Conservation (phyloP, 2,329 filamentous ascomycete genomes). For the Colletotrichum sojae region DNA sequence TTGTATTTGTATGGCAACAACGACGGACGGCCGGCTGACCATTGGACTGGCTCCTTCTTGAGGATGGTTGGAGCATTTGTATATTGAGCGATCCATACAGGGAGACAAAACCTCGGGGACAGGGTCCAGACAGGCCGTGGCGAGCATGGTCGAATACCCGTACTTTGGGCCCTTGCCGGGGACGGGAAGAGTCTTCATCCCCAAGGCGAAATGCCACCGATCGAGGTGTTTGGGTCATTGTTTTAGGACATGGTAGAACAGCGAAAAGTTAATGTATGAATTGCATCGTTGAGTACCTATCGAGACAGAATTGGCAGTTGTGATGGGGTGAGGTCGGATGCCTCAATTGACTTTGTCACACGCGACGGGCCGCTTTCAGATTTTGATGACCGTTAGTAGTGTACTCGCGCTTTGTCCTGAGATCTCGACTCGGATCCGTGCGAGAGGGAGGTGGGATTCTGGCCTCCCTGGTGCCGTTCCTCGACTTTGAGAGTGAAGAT, state of each 20-base stretch:
- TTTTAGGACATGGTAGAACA: not conserved
- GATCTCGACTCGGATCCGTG: conserved; percentile 6
- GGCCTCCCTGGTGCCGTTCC: not conserved
- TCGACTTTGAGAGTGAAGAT: not conserved
- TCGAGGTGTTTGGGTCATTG: conserved; percentile 7
- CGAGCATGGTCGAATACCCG: not conserved
- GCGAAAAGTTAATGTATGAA: conserved; percentile 25
- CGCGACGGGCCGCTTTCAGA: conserved; percentile 1
- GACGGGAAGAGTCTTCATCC: not conserved
- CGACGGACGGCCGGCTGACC: conserved; percentile 39
- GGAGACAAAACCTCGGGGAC: conserved; percentile 28
- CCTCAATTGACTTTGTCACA: conserved; percentile 5
- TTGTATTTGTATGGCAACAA: conserved; percentile 40
- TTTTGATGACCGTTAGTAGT: no score
- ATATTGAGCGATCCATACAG: conserved; percentile 31
- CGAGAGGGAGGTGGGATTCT: not conserved
- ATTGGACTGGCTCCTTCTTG: conserved; percentile 22
- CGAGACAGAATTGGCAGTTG: not conserved
- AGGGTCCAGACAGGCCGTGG: conserved; percentile 10
- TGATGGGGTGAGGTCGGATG: not conserved
- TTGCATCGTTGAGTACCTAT: not conserved
- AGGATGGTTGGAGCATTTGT: conserved; percentile 36
- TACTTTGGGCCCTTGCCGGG: not conserved
- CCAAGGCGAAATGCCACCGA: conserved; percentile 3
- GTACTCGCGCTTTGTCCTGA: not conserved